Evolutionary conservation across 148 eudicot genomes (phyloP).

Genomic region (Vaccinium myrtillus): DNA sequence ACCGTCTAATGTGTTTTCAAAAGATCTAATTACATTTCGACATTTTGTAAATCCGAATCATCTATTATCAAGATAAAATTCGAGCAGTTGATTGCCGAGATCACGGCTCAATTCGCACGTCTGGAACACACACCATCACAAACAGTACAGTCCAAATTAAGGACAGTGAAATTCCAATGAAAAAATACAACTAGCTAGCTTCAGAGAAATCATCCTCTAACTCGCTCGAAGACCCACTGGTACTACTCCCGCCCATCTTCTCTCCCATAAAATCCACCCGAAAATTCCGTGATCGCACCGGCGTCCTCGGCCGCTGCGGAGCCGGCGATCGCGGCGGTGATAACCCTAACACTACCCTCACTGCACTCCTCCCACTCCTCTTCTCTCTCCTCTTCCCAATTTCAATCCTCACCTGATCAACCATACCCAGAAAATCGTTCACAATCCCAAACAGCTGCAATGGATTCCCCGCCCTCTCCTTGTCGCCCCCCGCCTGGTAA

Average conservation of each 20-base stretch:
- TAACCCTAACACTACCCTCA: not conserved
- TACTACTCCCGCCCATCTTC: slow-evolving; percentile 8
- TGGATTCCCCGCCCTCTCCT: slow-evolving; percentile 43
- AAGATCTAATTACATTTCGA: too few species aligned
- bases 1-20: too few species aligned
- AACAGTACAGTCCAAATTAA: too few species aligned
- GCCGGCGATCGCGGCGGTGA: slow-evolving; percentile 20
- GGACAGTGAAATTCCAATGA: too few species aligned
- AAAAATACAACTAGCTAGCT: not conserved
- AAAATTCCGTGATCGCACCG: slow-evolving; percentile 32
- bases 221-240: slow-evolving; percentile 28
- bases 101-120: too few species aligned
- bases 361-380: slow-evolving; percentile 18
- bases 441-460: slow-evolving; percentile 68
- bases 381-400: slow-evolving; percentile 56
- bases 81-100: too few species aligned
- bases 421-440: slow-evolving; percentile 65
- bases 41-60: too few species aligned
- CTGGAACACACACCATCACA: too few species aligned
- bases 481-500: slow-evolving; percentile 62
- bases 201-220: slow-evolving; percentile 42
- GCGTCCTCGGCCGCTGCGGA: not conserved
- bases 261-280: slow-evolving; percentile 30
- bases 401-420: slow-evolving; percentile 66
- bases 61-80: too few species aligned